Evolutionary conservation across 495 filamentous ascomycete genomes (phyloP).

Genomic region (Filosporella fistucella): DNA sequence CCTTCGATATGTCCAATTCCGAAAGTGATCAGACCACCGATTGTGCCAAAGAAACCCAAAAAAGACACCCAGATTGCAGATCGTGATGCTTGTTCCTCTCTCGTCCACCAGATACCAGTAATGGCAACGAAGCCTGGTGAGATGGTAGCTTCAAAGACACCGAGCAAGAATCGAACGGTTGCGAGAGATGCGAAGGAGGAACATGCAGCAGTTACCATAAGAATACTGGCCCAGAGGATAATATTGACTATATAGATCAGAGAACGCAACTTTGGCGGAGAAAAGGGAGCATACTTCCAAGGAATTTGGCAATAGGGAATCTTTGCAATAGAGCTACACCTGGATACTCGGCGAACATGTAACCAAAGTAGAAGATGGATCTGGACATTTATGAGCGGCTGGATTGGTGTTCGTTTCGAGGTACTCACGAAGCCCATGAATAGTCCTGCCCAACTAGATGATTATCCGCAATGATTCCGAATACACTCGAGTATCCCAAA

Average conservation of each 20-base stretch:
- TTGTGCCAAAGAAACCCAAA: conserved; percentile 48
- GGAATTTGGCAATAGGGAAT: conserved; percentile 55
- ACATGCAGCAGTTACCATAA: conserved; percentile 30
- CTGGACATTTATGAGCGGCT: conserved; percentile 49
- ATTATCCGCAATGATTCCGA: conserved; percentile 44
- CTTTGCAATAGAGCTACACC: conserved; percentile 43
- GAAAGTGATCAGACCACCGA: conserved; percentile 14
- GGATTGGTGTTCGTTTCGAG: conserved; percentile 55
- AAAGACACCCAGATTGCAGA: conserved; percentile 59
- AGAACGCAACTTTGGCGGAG: conserved; percentile 48
- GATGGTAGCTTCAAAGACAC: conserved; percentile 55
- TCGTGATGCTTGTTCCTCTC: conserved; percentile 43
- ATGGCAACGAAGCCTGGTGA: conserved; percentile 58
- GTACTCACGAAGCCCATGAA: conserved; percentile 53
- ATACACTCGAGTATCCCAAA: conserved; percentile 55
- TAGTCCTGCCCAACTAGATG: conserved; percentile 27
- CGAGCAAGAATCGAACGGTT: conserved; percentile 55
- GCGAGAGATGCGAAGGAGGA: conserved; percentile 37
- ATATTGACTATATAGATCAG: conserved; percentile 55
- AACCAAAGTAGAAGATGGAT: conserved; percentile 55
- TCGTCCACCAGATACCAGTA: conserved; percentile 53
- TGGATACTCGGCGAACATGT: conserved; percentile 33
- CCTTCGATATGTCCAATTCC: conserved; percentile 20
- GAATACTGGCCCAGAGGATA: conserved; percentile 47
- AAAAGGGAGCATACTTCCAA: conserved; percentile 51